Base-by-base conservation (phyloP, 164 flowering plant species). In the Vitis amurensis region DNA sequence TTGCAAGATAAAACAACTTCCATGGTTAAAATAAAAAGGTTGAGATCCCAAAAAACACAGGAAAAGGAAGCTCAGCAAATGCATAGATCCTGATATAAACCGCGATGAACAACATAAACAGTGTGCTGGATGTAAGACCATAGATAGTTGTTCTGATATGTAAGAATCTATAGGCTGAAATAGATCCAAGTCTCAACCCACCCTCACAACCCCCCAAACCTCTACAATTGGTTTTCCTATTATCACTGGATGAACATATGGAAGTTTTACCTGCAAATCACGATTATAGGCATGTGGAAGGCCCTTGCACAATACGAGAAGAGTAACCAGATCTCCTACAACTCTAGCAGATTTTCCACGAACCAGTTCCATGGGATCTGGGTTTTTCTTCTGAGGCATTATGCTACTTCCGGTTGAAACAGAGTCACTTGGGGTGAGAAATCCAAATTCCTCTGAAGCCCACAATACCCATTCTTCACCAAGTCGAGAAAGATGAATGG, bases 301-400 rank as follows among this genome's bases (percentile, higher is more conserved):
- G 47, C 98, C 99, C 78, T 96, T 96, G 88, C 99, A 96, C 78
- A 96, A 73, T n/a, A 90, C 88, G 59, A 96, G 94, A 75, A 96
- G 89, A 12, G 92, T 86, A 53, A 88, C 87, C 19, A 96, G 82
- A 76, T 88, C 91, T 50, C 98, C 98, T 10, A 96, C 77, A 68
- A 92, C 89, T 83, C 98, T 83, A 59, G 96, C 99, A 75, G 98
- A 96, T 78, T 96, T 93, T 71, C 98, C 99, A 58, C 99, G 95
- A 64, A 96, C 98, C 74, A 96, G 97, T 83, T 96, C 99, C 99
- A 96, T 96, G 48, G 99, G 99, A 80, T 96, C 99, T 59, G 99
- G 99, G 65, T 96, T 96, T 76, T 96, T 96, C 92, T 96, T 96
- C 68, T 96, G 99, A 69, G 99, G 99, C 99, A 96, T 96, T 81